Evolutionary conservation across 2,329 filamentous ascomycete genomes (phyloP), one percentile per base, ranked within the genome.

Genomic region (Orbilia ellipsospora): DNA sequence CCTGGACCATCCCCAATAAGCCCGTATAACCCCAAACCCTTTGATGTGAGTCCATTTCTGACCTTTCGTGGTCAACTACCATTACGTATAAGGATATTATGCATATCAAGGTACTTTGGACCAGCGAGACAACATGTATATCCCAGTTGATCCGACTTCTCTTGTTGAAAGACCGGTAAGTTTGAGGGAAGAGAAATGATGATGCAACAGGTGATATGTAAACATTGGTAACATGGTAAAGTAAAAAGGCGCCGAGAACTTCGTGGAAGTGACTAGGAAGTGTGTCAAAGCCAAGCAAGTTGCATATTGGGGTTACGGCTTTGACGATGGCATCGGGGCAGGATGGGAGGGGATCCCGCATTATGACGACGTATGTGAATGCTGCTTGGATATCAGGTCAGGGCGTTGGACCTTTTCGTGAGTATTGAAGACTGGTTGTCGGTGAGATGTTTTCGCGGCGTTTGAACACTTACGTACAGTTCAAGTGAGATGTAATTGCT

Each of bases 41-140:
- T 80, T 89, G 88, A 79, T 89, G 85, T 84, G 87, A 88, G 18
- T 77, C 69, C 88, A 92, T 92, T 55, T 83, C 83, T 3, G 73
- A 73, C 73, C 92, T 86, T 82, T 93, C 90, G 48, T 89, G 84
- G 81, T 95, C 92, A 50, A 81, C 83, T 66, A 85, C 85, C 83
- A 93, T 91, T 68, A 92, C 87, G 86, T 89, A 94, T 15, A 95
- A 83, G n/a, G 91, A 90, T 36, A 94, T 83, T 56, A 79, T 81
- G 81, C 90, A 92, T 83, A 96, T 92, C 66, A 92, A 83, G 36
- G 86, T 84, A 81, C 89, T 90, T 85, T 96, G 92, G 67, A 92
- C 85, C 78, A 95, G 87, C n/a, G 91, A 93, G 36, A 95, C 92
- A 66, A 94, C 89, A 81, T 94, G 92, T 23, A 93, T 90, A 81